Base-by-base conservation (phyloP, 73 alveolate genomes). In the Loxodes magnus region DNA sequence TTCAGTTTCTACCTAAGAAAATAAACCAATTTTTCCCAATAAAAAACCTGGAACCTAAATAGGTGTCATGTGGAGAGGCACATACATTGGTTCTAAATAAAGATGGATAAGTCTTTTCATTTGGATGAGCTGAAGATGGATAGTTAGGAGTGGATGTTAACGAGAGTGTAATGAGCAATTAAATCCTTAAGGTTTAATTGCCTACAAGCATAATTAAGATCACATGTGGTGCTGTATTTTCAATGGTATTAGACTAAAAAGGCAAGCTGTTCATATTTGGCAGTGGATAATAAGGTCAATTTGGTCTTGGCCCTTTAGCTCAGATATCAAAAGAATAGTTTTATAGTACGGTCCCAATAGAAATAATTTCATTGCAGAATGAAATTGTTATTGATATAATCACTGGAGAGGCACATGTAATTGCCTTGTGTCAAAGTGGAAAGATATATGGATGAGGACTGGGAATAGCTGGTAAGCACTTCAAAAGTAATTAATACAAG, bases 251-350 rank as follows among this genome's bases (percentile, higher is more conserved):
- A 43, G 53, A 82, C 34, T 71, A 65, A 12, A 46, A 49, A 44
- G 94, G 94, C 17, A 58, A 66, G 43, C 30, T 86, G 10, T 86
- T 53, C 57, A 60, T 77, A 0, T 86, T 93, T 93, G 97, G 97
- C 10, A 66, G 80, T 16, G 75, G 88, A 4, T 67, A 74, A 35
- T 72, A 82, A 7, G 97, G 97, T 0, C 82, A 86, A 71, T 74
- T 86, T 15, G 97, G 94, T 6, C 21, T 55, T 28, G 67, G 79
- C 48, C 53, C 17, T 36, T n/a, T 74, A 51, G 24, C 74, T 48
- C 59, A 78, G 58, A 20, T 36, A 16, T 21, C 56, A 17, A 37
- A 55, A 21, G n/a, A n/a, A n/a, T n/a, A n/a, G n/a, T n/a, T n/a
- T n/a, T n/a, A n/a, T n/a, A n/a, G n/a, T n/a, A n/a, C n/a, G n/a